These are phyloP conservation scores for Acorus calamus DNA, from an alignment of 106 monocot species.

Conservation along the genomic window DNA sequence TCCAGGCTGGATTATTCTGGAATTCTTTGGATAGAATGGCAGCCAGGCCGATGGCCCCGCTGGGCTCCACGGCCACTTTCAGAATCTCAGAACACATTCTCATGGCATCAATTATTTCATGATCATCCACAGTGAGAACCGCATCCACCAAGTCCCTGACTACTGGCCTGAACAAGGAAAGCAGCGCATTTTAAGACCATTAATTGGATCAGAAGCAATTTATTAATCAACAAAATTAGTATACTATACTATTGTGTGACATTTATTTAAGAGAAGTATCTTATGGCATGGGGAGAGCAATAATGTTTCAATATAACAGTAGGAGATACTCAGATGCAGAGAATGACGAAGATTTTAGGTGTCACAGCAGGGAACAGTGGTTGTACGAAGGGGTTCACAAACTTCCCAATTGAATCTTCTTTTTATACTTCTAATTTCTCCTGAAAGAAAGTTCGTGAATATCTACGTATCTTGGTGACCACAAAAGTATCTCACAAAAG, in stretches of 20 bases:
- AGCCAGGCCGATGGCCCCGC: constrained; percentile 83
- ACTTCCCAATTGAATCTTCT: too few species aligned
- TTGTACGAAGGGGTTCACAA: too few species aligned
- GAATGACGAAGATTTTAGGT: too few species aligned
- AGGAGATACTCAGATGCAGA: too few species aligned
- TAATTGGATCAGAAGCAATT: background rate
- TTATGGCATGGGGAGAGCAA: too few species aligned
- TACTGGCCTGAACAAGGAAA: constrained; percentile 50
- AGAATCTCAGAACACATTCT: constrained; percentile 83
- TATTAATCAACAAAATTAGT: background rate
- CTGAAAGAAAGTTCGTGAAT: too few species aligned
- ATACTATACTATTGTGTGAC: background rate
- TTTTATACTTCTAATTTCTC: too few species aligned
- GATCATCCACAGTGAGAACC: constrained; percentile 63
- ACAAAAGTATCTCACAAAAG: too few species aligned
- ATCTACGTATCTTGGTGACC: too few species aligned
- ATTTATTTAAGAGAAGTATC: background rate
- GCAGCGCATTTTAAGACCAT: background rate
- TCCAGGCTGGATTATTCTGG: constrained; percentile 26
- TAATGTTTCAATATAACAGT: too few species aligned
- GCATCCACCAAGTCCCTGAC: constrained; percentile 89
- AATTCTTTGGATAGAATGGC: constrained; percentile 71
- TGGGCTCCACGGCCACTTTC: constrained; percentile 86
- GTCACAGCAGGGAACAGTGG: too few species aligned
- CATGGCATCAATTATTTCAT: constrained; percentile 78